Conservation (phyloP, 768 basidiomycete species). For the Suillus tomentosus region DNA sequence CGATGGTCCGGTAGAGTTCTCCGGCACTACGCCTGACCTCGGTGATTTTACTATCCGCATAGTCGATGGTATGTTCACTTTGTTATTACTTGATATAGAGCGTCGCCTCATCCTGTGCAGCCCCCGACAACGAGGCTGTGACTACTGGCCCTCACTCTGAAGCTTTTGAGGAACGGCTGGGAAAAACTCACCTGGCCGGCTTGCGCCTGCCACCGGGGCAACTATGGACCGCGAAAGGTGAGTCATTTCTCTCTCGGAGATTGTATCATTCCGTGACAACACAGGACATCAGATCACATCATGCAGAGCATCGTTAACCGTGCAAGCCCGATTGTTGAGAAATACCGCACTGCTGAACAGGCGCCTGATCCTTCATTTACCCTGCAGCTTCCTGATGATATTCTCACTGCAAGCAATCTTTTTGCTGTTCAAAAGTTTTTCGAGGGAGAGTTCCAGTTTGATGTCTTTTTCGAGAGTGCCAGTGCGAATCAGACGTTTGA, state of each 20-base stretch:
- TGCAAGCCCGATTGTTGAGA: slow-evolving; percentile 54
- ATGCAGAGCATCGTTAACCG: slow-evolving; percentile 58
- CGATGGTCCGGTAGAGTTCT: slow-evolving; percentile 65
- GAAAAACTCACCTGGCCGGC: slow-evolving; percentile 73
- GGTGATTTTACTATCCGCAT: slow-evolving; percentile 83
- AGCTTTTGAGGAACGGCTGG: slow-evolving; percentile 60
- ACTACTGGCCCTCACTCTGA: slow-evolving; percentile 57
- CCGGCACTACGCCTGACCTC: slow-evolving; percentile 75
- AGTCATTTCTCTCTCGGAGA: slow-evolving; percentile 9
- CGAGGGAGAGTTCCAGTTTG: slow-evolving; percentile 85
- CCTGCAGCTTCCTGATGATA: slow-evolving; percentile 75
- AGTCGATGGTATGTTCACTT: slow-evolving; percentile 59
- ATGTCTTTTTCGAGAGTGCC: slow-evolving; percentile 82
- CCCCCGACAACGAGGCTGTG: slow-evolving; percentile 55
- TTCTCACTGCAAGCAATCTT: slow-evolving; percentile 72
- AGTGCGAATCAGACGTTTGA: slow-evolving; percentile 65
- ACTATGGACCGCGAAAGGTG: slow-evolving; percentile 88
- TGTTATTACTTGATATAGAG: not conserved
- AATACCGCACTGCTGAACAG: slow-evolving; percentile 49
- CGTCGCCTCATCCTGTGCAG: slow-evolving; percentile 38
- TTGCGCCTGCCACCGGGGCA: slow-evolving; percentile 58
- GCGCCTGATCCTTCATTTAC: slow-evolving; percentile 81
- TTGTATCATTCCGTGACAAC: not conserved
- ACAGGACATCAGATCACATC: slow-evolving; percentile 53
- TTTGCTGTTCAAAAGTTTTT: slow-evolving; percentile 87